phyloP scores from a whole-genome alignment of 2,329 filamentous ascomycete species.

The Monosporascus sp. region DNA sequence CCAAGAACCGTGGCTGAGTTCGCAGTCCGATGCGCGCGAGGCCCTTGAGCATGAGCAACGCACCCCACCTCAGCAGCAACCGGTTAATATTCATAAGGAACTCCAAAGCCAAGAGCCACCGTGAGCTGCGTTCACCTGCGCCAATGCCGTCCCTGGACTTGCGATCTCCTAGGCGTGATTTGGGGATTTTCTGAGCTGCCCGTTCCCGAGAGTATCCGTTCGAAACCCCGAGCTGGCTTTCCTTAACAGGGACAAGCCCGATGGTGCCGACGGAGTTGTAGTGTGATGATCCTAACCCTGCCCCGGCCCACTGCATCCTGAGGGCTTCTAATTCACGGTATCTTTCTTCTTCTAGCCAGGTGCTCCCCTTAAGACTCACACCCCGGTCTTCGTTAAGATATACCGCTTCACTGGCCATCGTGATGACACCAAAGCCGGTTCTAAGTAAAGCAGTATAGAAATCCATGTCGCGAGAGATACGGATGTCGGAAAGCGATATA shows the following conservation, averaged over 20 bases:
- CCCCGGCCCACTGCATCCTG: constrained; percentile 45
- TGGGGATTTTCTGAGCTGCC: constrained; percentile 54
- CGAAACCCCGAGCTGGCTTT: constrained; percentile 35
- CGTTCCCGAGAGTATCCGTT: constrained; percentile 68
- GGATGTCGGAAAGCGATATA: constrained; percentile 74
- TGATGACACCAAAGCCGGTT: constrained; percentile 81
- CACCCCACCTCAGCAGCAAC: constrained; percentile 55
- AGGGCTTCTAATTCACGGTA: constrained; percentile 68
- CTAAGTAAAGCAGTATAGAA: constrained; percentile 90
- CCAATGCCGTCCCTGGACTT: constrained; percentile 64
- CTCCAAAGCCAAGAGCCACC: constrained; percentile 72
- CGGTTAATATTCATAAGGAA: constrained; percentile 72
- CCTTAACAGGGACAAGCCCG: constrained; percentile 50
- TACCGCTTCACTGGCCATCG: constrained; percentile 91
- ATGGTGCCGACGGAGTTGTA: constrained; percentile 51
- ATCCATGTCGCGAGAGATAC: constrained; percentile 82
- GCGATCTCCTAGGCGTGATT: constrained; percentile 40
- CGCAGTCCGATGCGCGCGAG: constrained; percentile 57
- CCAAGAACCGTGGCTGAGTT: constrained; percentile 58
- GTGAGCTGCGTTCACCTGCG: constrained; percentile 69
- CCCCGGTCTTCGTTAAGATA: constrained; percentile 86
- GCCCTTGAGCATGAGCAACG: constrained; percentile 47
- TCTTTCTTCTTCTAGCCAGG: constrained; percentile 89
- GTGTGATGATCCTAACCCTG: constrained; percentile 41
- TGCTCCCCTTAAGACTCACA: constrained; percentile 69